Percentiles rank a stretch among this genome's conserved stretches.
Conservation (phyloP, 345 rosid species). For the Toxicodendron radicans region DNA sequence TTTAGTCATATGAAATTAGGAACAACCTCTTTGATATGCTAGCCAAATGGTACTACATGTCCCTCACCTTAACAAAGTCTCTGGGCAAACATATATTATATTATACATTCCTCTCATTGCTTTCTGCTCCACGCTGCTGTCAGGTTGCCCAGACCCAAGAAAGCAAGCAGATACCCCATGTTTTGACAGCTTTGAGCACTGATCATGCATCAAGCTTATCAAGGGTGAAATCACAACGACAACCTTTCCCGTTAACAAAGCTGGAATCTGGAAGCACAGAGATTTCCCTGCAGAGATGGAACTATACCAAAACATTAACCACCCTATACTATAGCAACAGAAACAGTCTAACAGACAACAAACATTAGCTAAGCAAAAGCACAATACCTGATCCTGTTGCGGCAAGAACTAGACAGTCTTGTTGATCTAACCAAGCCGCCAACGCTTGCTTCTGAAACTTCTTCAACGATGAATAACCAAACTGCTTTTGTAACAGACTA, state of each 20-base stretch:
- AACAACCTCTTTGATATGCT: constrained; percentile 7
- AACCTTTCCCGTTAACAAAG: constrained; percentile 66
- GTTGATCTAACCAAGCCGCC: constrained; percentile 64
- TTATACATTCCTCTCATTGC: constrained; percentile 84
- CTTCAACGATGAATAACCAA: constrained; percentile 65
- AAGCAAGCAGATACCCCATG: constrained; percentile 86
- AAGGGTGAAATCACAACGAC: constrained; percentile 89
- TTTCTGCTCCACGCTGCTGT: constrained; percentile 71
- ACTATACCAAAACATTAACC: constrained; percentile 2
- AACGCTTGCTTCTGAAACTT: constrained; percentile 78
- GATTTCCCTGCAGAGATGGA: constrained; percentile 67
- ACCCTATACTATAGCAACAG: neutral
- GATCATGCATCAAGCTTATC: constrained; percentile 97
- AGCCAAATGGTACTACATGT: neutral
- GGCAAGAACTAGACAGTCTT: constrained; percentile 85
- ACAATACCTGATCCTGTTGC: constrained; percentile 87
- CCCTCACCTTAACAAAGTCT: constrained; percentile 63
- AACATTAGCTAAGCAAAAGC: constrained; percentile 11
- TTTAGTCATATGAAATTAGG: constrained; percentile 10
- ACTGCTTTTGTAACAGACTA: constrained; percentile 48
- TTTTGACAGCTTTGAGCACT: constrained; percentile 75
- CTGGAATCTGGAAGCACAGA: constrained; percentile 89
- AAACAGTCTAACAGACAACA: neutral
- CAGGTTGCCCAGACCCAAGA: constrained; percentile 96
- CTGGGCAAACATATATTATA: constrained; percentile 87